Evolutionary conservation across 2,329 filamentous ascomycete species (phyloP), one percentile per base, ranked within the genome.

Genomic region (Fusarium robinianum): DNA sequence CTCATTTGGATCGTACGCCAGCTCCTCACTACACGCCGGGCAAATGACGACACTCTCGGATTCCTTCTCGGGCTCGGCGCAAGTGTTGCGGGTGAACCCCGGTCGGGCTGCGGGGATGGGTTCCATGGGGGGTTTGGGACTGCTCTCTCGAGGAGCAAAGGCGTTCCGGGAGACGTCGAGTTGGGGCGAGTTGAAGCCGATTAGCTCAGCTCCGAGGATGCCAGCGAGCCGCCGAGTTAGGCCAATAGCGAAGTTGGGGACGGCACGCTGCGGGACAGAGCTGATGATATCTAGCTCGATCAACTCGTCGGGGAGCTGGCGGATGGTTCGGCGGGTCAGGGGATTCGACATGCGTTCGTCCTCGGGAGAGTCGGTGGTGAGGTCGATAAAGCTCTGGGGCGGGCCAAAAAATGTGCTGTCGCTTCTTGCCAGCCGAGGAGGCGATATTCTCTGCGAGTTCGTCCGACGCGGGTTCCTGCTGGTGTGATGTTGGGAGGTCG

Each of bases 21-120:
- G 72, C 68, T 97, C 92, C 46, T 88, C 79, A 12, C 87, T 84
- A 60, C 94, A 99, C 46, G 88, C 88, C 0, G 92, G 88, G 64
- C 94, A 99, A 1, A 96, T 77, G 3, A 92, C 77, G 1, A 87
- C 75, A 24, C 87, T 79, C 11, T 89, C 83, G 23, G 89, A 85
- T 25, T 74, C 79, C 14, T 57, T 60, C 15, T 61, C 57, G 4
- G 58, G 49, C 5, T 66, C 59, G 8, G 53, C 51, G 10, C 60
- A 61, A 0, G 88, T 87, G 34, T 82, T 83, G 46, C 91, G 78
- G 1, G 88, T 95, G 61, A 94, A 97, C 1, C 91, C 92, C n/a
- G 81, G 72, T 5, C 79, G 77, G 0, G 88, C 75, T 0, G 83
- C 71, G n/a, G 77, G 73, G 0, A 87, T 84, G 0, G 84, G 75